Evolutionary conservation across 352 stramenopile genomes (phyloP).

Genomic region (Phytophthora idaei): DNA sequence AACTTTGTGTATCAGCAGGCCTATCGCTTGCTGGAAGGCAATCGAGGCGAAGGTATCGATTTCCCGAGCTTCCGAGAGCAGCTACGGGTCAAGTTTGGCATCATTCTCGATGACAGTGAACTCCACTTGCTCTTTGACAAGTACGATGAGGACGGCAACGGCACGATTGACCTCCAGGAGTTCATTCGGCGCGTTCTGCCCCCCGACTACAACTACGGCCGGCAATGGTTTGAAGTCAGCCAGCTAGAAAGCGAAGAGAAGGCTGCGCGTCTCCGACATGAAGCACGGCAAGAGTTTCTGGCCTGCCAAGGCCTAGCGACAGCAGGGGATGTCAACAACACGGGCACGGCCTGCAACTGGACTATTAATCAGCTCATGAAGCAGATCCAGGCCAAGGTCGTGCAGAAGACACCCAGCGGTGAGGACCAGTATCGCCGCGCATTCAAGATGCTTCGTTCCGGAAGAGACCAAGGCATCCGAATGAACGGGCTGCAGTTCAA

Average conservation of each 20-base stretch:
- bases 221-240: constrained; percentile 78
- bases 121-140: constrained; percentile 84
- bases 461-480: constrained; percentile 67
- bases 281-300: constrained; percentile 74
- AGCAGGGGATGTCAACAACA: constrained; percentile 46
- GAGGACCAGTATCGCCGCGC: constrained; percentile 81
- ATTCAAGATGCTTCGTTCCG: constrained; percentile 81
- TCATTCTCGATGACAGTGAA: constrained; percentile 77
- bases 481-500: constrained; percentile 79
- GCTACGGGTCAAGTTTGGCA: constrained; percentile 78
- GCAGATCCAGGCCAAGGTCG: constrained; percentile 80
- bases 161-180: constrained; percentile 83
- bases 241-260: constrained; percentile 75
- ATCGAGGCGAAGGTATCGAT: constrained; percentile 78
- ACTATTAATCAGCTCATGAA: constrained; percentile 68
- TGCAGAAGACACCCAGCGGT: constrained; percentile 76
- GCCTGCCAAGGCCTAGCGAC: constrained; percentile 11
- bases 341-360: constrained; percentile 58
- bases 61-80: constrained; percentile 78
- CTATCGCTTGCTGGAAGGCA: constrained; percentile 80
- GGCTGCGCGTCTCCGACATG: constrained; percentile 51
- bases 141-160: constrained; percentile 83
- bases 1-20: constrained; percentile 89
- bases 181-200: constrained; percentile 82
- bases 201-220: constrained; percentile 75